phyloP scores from a whole-genome alignment of 805 yeast species.

The Sugiyamaella americana region DNA sequence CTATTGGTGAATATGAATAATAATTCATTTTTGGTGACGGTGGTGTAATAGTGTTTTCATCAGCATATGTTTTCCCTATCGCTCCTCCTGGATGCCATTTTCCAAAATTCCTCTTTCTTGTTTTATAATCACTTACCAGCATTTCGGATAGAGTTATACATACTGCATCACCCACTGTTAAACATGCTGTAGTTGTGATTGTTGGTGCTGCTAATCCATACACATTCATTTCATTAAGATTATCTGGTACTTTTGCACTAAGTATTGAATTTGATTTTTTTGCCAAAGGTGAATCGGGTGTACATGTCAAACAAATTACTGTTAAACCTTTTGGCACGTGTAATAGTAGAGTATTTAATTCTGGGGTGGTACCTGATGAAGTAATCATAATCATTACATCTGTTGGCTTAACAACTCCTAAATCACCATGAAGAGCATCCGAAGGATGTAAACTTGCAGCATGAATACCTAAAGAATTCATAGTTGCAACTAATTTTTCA shows the following conservation, averaged over 20 bases:
- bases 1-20: slow-evolving; percentile 15
- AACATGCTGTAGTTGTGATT: slow-evolving; percentile 68
- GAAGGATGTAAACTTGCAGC: slow-evolving; percentile 69
- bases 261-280: slow-evolving; percentile 47
- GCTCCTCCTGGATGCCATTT: slow-evolving; percentile 89
- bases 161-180: slow-evolving; percentile 73
- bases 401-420: slow-evolving; percentile 57
- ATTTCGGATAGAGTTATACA: slow-evolving; percentile 67
- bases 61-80: slow-evolving; percentile 50
- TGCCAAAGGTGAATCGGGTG: slow-evolving; percentile 50
- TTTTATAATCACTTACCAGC: slow-evolving; percentile 48
- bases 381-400: slow-evolving; percentile 63
- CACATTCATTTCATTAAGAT: slow-evolving; percentile 52
- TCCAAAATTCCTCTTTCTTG: slow-evolving; percentile 54
- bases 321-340: slow-evolving; percentile 52
- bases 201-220: slow-evolving; percentile 89
- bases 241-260: slow-evolving; percentile 55
- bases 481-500: slow-evolving; percentile 69
- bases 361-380: slow-evolving; percentile 81
- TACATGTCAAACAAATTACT: slow-evolving; percentile 58
- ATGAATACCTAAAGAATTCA: slow-evolving; percentile 70
- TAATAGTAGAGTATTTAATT: slow-evolving; percentile 50
- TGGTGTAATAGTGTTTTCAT: neutral
- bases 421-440: slow-evolving; percentile 87
- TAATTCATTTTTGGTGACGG: neutral